phyloP scores from a whole-genome alignment of 495 filamentous ascomycete genomes.

The Umbilicaria muhlenbergii region DNA sequence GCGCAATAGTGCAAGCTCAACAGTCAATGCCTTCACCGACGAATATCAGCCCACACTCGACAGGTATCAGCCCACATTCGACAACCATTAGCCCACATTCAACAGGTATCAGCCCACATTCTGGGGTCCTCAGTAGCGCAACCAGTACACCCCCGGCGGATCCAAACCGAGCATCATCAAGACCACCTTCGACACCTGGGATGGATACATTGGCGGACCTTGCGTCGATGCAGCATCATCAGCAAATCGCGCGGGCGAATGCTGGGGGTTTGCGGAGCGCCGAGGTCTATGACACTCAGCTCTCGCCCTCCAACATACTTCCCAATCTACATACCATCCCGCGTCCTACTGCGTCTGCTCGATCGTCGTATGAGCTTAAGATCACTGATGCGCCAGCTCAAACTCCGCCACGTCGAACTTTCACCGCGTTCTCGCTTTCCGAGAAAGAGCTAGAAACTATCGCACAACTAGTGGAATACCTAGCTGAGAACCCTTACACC shows the following conservation, averaged over 20 bases:
- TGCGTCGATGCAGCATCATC: conserved; percentile 50
- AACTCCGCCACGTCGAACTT: conserved; percentile 29
- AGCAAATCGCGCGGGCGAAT: conserved; percentile 32
- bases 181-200: conserved; percentile 39
- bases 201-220: conserved; percentile 54
- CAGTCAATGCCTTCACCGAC: conserved; percentile 10
- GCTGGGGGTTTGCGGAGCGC: conserved; percentile 28
- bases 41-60: conserved; percentile 4
- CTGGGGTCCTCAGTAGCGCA: conserved; percentile 10
- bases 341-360: conserved; percentile 34
- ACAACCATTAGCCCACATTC: conserved; percentile 11
- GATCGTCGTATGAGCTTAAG: conserved; percentile 37
- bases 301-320: conserved; percentile 31
- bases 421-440: conserved; percentile 33
- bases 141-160: conserved; percentile 20
- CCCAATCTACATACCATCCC: conserved; percentile 33
- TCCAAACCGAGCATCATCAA: conserved; percentile 18
- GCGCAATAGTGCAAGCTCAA: conserved; percentile 10
- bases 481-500: conserved; percentile 45
- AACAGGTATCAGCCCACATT: conserved; percentile 7
- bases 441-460: conserved; percentile 36
- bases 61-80: conserved; percentile 10
- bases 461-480: conserved; percentile 34
- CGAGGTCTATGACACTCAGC: conserved; percentile 31
- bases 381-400: conserved; percentile 39